These are phyloP conservation scores for Moniliella sp. DNA, from an alignment of 1,284 basidiomycete genomes.

Conservation along the genomic window DNA sequence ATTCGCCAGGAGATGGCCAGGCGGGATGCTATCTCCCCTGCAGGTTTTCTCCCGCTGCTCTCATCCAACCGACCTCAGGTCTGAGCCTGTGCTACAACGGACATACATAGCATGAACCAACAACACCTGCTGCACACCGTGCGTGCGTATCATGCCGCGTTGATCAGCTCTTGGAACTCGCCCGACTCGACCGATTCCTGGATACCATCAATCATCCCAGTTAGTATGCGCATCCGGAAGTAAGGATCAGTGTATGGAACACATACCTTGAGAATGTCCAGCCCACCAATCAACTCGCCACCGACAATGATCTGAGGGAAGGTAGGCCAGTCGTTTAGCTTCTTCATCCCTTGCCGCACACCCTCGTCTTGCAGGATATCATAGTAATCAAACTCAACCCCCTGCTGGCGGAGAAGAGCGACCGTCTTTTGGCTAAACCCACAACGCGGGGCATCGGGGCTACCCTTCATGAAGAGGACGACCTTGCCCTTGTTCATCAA, in stretches of 20 bases:
- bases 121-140: no score
- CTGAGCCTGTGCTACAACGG: no score
- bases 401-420: constrained; percentile 44
- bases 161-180: constrained; percentile 1
- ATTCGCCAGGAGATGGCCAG: no score
- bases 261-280: constrained; percentile 37
- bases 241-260: neutral
- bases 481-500: constrained; percentile 50
- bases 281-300: constrained; percentile 52
- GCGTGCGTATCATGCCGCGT: no score
- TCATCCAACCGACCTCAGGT: no score
- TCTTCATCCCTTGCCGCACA: constrained; percentile 55
- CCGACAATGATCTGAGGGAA: constrained; percentile 50
- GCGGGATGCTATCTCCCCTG: no score
- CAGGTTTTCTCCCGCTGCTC: no score
- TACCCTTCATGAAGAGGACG: constrained; percentile 94
- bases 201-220: neutral
- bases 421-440: constrained; percentile 57
- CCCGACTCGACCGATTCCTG: constrained; percentile 1
- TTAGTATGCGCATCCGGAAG: neutral
- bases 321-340: constrained; percentile 59
- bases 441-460: constrained; percentile 49
- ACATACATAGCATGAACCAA: no score
- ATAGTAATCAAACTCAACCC: constrained; percentile 48
- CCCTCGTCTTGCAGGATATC: constrained; percentile 54